Evolutionary conservation across 331 rosid genomes (phyloP), one percentile per base, ranked within the genome.

Genomic region (Malus hybrid): DNA sequence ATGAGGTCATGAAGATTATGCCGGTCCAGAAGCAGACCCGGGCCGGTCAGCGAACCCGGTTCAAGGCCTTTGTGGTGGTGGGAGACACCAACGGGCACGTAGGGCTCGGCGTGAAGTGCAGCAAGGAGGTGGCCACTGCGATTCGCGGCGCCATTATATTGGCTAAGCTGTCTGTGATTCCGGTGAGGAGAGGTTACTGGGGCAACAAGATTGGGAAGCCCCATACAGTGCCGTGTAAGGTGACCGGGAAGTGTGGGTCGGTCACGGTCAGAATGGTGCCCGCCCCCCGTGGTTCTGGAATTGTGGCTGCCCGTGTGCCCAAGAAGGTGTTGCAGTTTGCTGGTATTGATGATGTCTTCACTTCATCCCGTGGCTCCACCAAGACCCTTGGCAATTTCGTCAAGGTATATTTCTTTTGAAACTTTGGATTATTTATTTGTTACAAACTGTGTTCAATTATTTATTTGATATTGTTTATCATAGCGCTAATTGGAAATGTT

Each of bases 121-220:
- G 93, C 75, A 89, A 91, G 78, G 97, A 91, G 42, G 93, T 91
- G 0, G 97, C 97, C 0, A 91, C 94, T 1, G 94, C 97, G 0
- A 91, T 91, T 29, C 90, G 91, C 2, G 95, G 95, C 0, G 86
- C 87, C 0, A 91, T 91, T 0, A 89, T 91, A 2, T 63, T 91
- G 39, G 97, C 97, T 0, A 91, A 87, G 85, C 80, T 86, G 39
- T 89, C 95, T 2, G 86, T 91, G 24, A 80, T 91, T 46, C 95
- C 95, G 0, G 91, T 91, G 20, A 86, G 97, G 73, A 82, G 90
- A 20, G 96, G 96, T 0, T 91, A 88, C 74, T 91, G 97, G 96
- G 96, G 97, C 0, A 91, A 89, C 86, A 91, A 89, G 89, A 91
- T 91, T 19, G 96, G 97, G 15, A 89, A 86, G 33, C 96, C 97